Evolutionary conservation across 257 asterid genomes (phyloP).

Genomic region (Plantago ovata): DNA sequence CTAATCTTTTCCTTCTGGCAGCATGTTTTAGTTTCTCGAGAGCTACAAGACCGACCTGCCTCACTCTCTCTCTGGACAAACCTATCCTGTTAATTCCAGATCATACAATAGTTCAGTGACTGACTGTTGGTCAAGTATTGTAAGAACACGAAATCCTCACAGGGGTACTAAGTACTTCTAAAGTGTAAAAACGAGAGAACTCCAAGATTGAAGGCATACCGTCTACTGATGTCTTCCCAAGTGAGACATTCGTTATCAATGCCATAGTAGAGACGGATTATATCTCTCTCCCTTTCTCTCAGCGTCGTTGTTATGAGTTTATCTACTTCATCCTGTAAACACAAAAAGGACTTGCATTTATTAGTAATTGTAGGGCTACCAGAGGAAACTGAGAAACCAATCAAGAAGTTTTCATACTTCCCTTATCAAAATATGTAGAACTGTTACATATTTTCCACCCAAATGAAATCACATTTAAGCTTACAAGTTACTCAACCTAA

Average conservation of each 20-base stretch:
- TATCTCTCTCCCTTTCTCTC: constrained; percentile 74
- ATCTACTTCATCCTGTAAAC: constrained; percentile 74
- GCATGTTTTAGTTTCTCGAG: constrained; percentile 90
- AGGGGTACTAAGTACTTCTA: neutral
- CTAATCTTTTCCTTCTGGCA: constrained; percentile 66
- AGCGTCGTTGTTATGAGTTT: constrained; percentile 57
- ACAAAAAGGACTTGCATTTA: neutral
- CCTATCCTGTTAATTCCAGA: constrained; percentile 66
- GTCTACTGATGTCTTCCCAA: constrained; percentile 94
- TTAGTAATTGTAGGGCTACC: no score
- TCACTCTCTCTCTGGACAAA: constrained; percentile 89
- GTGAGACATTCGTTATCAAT: constrained; percentile 82
- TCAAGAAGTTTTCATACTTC: no score
- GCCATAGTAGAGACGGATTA: constrained; percentile 84
- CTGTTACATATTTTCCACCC: no score
- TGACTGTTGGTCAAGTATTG: neutral
- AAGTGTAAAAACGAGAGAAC: neutral
- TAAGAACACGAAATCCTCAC: neutral
- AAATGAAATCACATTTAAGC: neutral
- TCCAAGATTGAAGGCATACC: constrained; percentile 29
- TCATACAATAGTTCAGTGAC: neutral
- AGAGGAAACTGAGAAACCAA: no score
- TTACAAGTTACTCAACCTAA: constrained; percentile 1
- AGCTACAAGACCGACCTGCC: constrained; percentile 96
- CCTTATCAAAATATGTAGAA: no score